Conservation (phyloP, 768 basidiomycete genomes). For the Tylopilus plumbeoviolaceoides region DNA sequence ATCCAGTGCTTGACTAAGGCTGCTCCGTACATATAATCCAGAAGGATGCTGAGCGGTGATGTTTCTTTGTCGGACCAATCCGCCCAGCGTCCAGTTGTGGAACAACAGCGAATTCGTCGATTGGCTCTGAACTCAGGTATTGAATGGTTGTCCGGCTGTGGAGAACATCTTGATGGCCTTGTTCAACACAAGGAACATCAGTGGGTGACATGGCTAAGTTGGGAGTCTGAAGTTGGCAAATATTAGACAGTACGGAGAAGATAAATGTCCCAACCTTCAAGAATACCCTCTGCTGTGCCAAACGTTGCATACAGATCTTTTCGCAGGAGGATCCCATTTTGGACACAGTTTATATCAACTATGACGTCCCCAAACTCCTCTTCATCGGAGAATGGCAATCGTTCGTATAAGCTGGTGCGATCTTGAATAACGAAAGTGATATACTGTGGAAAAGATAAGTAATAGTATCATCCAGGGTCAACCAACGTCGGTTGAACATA, state of each 20-base stretch:
- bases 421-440: background rate
- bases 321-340: slow-evolving; percentile 1
- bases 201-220: background rate
- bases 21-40: no score
- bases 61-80: no score
- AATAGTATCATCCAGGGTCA: background rate
- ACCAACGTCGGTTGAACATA: background rate
- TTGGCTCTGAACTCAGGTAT: no score
- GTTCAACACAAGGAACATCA: background rate
- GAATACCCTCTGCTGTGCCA: background rate
- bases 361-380: background rate
- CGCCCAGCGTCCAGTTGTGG: no score
- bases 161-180: background rate
- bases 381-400: background rate
- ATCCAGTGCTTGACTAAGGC: no score
- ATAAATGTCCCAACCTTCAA: background rate
- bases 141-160: background rate
- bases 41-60: no score
- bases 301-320: background rate
- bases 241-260: background rate
- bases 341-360: background rate
- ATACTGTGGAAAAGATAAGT: background rate
- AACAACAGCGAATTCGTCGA: no score
- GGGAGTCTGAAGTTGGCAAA: background rate
- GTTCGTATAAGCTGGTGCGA: background rate